A percentile compares a stretch with the other conserved stretches of the same genome.
Conservation (phyloP, 1,284 basidiomycete species). For the Sparassis latifolia region DNA sequence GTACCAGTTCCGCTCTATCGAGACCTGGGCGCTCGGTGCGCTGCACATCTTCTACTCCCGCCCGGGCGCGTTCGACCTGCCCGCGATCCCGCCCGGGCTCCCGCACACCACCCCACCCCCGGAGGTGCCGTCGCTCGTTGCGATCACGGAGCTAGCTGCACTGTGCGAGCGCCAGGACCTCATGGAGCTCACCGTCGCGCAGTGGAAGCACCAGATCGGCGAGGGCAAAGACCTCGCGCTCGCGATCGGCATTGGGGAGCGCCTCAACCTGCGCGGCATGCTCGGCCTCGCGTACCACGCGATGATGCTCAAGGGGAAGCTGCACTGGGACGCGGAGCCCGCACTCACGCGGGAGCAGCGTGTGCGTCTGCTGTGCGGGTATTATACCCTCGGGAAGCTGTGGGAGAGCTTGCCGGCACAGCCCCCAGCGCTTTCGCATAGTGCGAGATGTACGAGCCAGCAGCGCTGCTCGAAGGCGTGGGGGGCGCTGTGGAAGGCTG, state of each 20-base stretch:
- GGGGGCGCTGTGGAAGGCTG: conserved; percentile 33
- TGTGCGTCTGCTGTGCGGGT: conserved; percentile 35
- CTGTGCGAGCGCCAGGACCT: conserved; percentile 38
- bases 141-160: conserved; percentile 39
- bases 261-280: conserved; percentile 33
- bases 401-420: conserved; percentile 34
- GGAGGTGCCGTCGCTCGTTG: conserved; percentile 26
- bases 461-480: conserved; percentile 37
- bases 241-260: conserved; percentile 35
- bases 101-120: conserved; percentile 11
- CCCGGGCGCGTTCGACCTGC: conserved; percentile 25
- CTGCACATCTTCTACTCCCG: conserved; percentile 34
- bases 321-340: conserved; percentile 34
- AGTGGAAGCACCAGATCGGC: conserved; percentile 36
- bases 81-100: conserved; percentile 14
- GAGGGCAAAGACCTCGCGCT: conserved; percentile 38
- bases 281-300: conserved; percentile 37
- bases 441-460: conserved; percentile 32
- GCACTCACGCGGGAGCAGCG: conserved; percentile 32
- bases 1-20: conserved; percentile 47
- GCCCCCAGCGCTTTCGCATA: conserved; percentile 32
- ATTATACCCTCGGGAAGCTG: conserved; percentile 35
- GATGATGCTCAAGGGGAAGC: conserved; percentile 36
- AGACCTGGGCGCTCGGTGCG: conserved; percentile 41
- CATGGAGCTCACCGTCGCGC: conserved; percentile 29